phyloP scores from a whole-genome alignment of 2,329 filamentous ascomycete genomes.

The Sclerotinia spermophila region DNA sequence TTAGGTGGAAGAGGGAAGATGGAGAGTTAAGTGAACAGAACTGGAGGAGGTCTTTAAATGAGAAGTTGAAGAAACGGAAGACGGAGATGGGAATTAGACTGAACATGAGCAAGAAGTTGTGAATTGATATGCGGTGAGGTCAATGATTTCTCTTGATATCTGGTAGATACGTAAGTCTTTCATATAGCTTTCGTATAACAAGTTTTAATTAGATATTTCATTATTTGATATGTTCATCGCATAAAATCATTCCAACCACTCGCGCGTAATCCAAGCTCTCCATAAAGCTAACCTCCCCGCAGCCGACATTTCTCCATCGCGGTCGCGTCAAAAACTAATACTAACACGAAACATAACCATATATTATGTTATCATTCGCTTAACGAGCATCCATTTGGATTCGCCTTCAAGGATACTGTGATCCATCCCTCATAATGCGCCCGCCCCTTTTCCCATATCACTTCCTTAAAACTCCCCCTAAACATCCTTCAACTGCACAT shows the following conservation, averaged over 20 bases:
- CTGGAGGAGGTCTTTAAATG: no score
- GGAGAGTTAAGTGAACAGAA: not conserved
- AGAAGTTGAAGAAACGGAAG: not conserved
- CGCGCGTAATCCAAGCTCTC: not conserved
- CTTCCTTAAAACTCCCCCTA: not conserved
- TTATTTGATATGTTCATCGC: not conserved
- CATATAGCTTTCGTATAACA: not conserved
- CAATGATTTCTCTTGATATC: not conserved
- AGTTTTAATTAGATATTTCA: not conserved
- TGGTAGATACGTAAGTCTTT: no score
- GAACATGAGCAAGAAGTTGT: not conserved
- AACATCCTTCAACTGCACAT: constrained; percentile 1
- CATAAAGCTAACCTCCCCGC: not conserved
- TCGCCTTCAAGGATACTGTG: not conserved
- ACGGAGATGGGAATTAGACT: not conserved
- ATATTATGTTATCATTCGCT: not conserved
- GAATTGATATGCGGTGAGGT: no score
- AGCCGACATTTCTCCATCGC: not conserved
- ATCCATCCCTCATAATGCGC: no score
- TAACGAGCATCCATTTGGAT: not conserved
- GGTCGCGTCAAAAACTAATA: not conserved
- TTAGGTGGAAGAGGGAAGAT: not conserved
- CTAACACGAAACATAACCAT: not conserved
- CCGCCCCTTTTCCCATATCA: not conserved
- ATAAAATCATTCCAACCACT: not conserved